Percentiles rank a stretch among this genome's conserved stretches.
Evolutionary conservation across 2,329 filamentous ascomycete genomes (phyloP).

Genomic region (Endothia cerciana): DNA sequence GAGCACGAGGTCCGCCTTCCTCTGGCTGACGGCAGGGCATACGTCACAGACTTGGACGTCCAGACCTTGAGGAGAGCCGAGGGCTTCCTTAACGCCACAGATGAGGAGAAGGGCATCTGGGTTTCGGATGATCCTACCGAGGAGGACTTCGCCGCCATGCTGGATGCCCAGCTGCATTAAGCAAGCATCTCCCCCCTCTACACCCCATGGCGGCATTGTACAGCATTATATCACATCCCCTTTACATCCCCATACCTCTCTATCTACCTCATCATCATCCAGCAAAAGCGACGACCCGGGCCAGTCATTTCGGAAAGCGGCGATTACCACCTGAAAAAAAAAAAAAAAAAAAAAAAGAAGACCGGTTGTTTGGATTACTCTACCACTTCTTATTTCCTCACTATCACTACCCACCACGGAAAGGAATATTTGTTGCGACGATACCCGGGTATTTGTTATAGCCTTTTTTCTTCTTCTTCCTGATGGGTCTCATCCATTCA

Average conservation of each 20-base stretch:
- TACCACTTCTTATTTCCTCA: slow-evolving; percentile 3
- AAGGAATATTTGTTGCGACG: slow-evolving; percentile 21
- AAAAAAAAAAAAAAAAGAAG: slow-evolving; percentile 7
- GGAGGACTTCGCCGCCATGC: slow-evolving; percentile 64
- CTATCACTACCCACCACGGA: slow-evolving; percentile 16
- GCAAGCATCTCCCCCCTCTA: neutral
- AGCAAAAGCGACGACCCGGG: neutral
- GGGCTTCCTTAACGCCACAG: slow-evolving; percentile 77
- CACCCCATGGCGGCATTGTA: no score
- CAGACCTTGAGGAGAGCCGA: slow-evolving; percentile 88
- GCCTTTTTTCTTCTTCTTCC: neutral
- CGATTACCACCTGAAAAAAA: no score
- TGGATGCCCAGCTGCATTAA: slow-evolving; percentile 40
- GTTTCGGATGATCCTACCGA: slow-evolving; percentile 71
- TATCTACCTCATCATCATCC: neutral
- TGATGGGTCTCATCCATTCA: neutral
- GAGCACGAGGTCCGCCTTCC: slow-evolving; percentile 91
- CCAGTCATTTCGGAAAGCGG: slow-evolving; percentile 13
- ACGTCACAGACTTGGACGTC: slow-evolving; percentile 91
- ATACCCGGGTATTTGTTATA: slow-evolving; percentile 24
- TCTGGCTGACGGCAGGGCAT: slow-evolving; percentile 74
- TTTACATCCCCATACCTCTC: slow-evolving; percentile 10
- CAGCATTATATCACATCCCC: slow-evolving; percentile 10
- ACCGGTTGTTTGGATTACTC: neutral
- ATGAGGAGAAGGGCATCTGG: slow-evolving; percentile 88